Percentiles rank a stretch among this genome's conserved stretches.
These are phyloP conservation scores for Gaeumannomyces sp. DNA, from an alignment of 2,329 filamentous ascomycete genomes.

Conservation along the genomic window DNA sequence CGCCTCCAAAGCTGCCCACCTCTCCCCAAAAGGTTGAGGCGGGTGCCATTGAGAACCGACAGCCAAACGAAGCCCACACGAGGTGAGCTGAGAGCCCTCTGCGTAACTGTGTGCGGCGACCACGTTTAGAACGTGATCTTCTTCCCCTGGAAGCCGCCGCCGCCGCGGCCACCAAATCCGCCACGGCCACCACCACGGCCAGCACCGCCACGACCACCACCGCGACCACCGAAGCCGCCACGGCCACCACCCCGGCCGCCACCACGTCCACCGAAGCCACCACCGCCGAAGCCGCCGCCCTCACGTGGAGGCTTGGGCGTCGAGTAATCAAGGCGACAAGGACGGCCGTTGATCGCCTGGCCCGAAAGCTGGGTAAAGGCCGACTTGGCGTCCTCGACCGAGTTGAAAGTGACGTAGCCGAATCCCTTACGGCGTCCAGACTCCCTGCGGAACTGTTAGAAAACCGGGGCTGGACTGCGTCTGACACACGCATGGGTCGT, in stretches of 20 bases:
- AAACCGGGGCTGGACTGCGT: neutral
- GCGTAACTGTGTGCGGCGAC: constrained; percentile 31
- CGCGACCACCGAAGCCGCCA: constrained; percentile 34
- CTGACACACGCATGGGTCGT: too few species aligned
- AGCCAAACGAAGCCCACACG: constrained; percentile 45
- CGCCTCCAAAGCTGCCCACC: constrained; percentile 6
- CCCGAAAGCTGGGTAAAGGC: constrained; percentile 60
- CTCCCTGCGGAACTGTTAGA: constrained; percentile 44
- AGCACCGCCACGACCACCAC: constrained; percentile 34
- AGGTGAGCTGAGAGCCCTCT: constrained; percentile 34
- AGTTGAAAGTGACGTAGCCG: constrained; percentile 80
- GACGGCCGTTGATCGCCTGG: constrained; percentile 62
- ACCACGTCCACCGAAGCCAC: constrained; percentile 45
- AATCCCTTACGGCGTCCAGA: constrained; percentile 84
- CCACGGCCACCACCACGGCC: constrained; percentile 42
- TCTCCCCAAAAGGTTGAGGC: constrained; percentile 2
- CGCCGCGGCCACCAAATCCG: constrained; percentile 42
- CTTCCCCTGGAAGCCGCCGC: constrained; percentile 65
- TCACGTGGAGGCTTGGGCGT: constrained; percentile 58
- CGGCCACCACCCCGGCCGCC: constrained; percentile 31
- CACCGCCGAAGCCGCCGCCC: constrained; percentile 39
- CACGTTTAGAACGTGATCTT: constrained; percentile 55
- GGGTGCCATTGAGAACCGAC: constrained; percentile 40
- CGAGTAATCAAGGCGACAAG: constrained; percentile 78
- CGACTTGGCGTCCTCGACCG: constrained; percentile 73